phyloP scores from a whole-genome alignment of 331 rosid genomes.

The Prunus yedoensis region DNA sequence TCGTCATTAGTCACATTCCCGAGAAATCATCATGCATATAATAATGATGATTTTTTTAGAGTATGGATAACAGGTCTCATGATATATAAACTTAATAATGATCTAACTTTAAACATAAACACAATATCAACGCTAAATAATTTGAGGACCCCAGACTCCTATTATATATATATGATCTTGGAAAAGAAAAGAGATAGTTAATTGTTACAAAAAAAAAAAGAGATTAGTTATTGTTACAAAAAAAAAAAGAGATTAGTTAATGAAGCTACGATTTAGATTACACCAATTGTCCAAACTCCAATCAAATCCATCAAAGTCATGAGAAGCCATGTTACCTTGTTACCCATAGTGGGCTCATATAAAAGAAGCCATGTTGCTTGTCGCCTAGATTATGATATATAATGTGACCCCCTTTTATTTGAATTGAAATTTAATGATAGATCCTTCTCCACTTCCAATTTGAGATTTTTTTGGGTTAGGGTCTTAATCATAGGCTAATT shows the following conservation, averaged over 20 bases:
- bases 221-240: too few species aligned
- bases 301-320: background rate
- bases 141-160: too few species aligned
- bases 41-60: too few species aligned
- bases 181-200: too few species aligned
- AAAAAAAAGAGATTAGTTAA: too few species aligned
- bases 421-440: background rate
- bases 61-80: rapidly evolving
- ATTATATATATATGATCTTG: too few species aligned
- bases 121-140: background rate
- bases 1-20: too few species aligned
- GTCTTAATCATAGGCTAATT: background rate
- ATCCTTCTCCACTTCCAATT: background rate
- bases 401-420: background rate
- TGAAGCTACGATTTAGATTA: too few species aligned
- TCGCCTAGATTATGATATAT: background rate
- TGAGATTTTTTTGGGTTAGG: background rate
- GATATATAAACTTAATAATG: background rate
- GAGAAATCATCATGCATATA: too few species aligned
- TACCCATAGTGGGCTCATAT: background rate
- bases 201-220: too few species aligned
- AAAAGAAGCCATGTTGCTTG: constrained; percentile 1
- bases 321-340: background rate
- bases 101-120: background rate
- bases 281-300: too few species aligned